Evolutionary conservation across 371 early-diverging fungal species (phyloP), one percentile per base, ranked within the genome.

Genomic region (Mucor plumbeus): DNA sequence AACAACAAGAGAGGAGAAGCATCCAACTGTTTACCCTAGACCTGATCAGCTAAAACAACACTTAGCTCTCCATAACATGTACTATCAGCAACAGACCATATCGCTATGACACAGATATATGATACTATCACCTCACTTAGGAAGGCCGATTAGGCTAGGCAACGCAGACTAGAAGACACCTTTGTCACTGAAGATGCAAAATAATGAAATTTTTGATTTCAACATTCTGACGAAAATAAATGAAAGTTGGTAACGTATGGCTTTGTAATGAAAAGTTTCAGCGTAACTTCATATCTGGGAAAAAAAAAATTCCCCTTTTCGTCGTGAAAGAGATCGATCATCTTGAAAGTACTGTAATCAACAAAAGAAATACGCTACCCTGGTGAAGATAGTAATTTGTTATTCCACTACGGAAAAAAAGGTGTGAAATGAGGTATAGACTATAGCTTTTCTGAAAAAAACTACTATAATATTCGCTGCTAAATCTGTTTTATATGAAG

Each of bases 301-400:
- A 15, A 44, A 44, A 44, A 44, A 44, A 44, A n/a, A n/a, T 10
- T 44, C 44, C 44, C 17, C 44, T 44, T 15, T 44, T 4, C 10
- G 15, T 44, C 17, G 17, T 15, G 44, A 44, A n/a, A 44, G 44
- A 44, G 44, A 44, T n/a, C 44, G 38, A 6, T 36, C 17, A 44
- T 44, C 44, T 44, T 44, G 44, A 44, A 44, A 36, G 38, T 36
- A 9, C 38, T 36, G 55, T 55, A 55, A 55, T 55, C 33, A 55
- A 55, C 55, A 55, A 35, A 55, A 55, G 55, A 34, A 55, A 55
- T 55, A 31, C 47, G 59, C 43, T 59, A 59, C 59, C 21, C 31
- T 43, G 43, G 31, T 41, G 59, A 59, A 59, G 59, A 59, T 31
- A 43, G 43, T 41, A 59, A 41, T 59, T 59, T 59, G 31, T 59